Evolutionary conservation across 805 yeast species (phyloP).

Genomic region (Saturnispora diversa): DNA sequence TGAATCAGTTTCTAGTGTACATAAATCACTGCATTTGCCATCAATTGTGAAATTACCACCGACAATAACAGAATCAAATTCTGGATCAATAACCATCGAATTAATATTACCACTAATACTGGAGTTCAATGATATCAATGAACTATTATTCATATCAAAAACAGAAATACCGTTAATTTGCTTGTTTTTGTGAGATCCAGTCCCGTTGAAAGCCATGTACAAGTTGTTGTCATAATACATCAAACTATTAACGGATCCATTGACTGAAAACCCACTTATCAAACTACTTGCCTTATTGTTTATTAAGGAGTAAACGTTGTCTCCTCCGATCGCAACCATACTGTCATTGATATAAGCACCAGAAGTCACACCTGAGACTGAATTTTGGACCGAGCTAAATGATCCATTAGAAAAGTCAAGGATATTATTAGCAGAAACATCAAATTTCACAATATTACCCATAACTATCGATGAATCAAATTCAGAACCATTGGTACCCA

Average conservation of each 20-base stretch:
- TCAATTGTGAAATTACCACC: slow-evolving; percentile 60
- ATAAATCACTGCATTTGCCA: slow-evolving; percentile 47
- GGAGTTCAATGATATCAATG: slow-evolving; percentile 35
- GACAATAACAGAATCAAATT: slow-evolving; percentile 43
- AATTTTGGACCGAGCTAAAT: slow-evolving; percentile 9
- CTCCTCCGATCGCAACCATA: slow-evolving; percentile 53
- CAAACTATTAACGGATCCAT: slow-evolving; percentile 23
- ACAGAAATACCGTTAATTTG: slow-evolving; percentile 40
- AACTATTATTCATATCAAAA: slow-evolving; percentile 39
- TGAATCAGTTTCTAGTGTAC: slow-evolving; percentile 48
- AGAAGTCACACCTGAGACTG: slow-evolving; percentile 5
- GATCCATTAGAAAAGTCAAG: not conserved
- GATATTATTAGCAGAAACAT: slow-evolving; percentile 15
- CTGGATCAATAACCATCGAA: slow-evolving; percentile 34
- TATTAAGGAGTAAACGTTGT: slow-evolving; percentile 12
- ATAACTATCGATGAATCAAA: slow-evolving; percentile 12
- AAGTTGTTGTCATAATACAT: slow-evolving; percentile 33
- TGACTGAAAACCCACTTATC: slow-evolving; percentile 15
- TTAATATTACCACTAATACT: slow-evolving; percentile 33
- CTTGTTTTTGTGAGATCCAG: slow-evolving; percentile 20
- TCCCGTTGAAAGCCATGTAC: slow-evolving; percentile 40
- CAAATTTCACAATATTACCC: slow-evolving; percentile 20
- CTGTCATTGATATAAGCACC: slow-evolving; percentile 43
- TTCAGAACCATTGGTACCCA: slow-evolving; percentile 7
- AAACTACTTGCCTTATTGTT: slow-evolving; percentile 5